Evolutionary conservation across 169 alveolate species (phyloP), one percentile per base, ranked within the genome.

Genomic region (Blepharisma undulans): DNA sequence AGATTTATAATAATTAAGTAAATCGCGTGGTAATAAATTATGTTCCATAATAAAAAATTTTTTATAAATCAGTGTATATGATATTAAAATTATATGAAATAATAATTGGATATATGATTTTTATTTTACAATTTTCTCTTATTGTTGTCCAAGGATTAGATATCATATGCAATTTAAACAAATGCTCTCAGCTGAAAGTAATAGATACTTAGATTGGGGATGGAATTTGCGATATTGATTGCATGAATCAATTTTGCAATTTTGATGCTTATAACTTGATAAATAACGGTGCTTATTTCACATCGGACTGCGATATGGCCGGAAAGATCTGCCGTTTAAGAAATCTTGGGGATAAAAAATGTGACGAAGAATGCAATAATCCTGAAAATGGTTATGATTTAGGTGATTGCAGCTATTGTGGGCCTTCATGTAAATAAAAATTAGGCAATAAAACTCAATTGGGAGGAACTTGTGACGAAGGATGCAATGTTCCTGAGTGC

Each of bases 401-500:
- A n/a, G 91, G 85, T 60, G 91, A 86, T 27, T 86, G 91, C 29
- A 22, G 36, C 8, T 60, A 2, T 59, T 84, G 86, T 6, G 60
- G 29, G 8, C 34, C 34, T 2, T 21, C 29, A 6, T 78, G 86
- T 36, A 29, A 25, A 21, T 25, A 27, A 10, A 21, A 27, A 7
- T 22, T 78, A 29, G 29, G 34, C 25, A 78, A 78, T 78, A 32
- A 78, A 29, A 12, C 25, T 29, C 66, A 48, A 5, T 5, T 48
- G 14, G 66, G 66, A 48, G 66, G 66, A 2, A 79, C 34, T n/a
- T 86, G 91, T 72, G 91, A 86, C 29, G 84, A 22, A 66, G 91
- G 7, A 29, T 86, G 91, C 72, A 86, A 86, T 86, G 61, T 27
- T 66, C 59, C 84, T 86, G 25, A 72, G 10, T 86, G 91, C 36